Percentiles rank a stretch among this genome's conserved stretches.
phyloP scores from a whole-genome alignment of 2,329 filamentous ascomycete species.

The Colletotrichum truncatum region DNA sequence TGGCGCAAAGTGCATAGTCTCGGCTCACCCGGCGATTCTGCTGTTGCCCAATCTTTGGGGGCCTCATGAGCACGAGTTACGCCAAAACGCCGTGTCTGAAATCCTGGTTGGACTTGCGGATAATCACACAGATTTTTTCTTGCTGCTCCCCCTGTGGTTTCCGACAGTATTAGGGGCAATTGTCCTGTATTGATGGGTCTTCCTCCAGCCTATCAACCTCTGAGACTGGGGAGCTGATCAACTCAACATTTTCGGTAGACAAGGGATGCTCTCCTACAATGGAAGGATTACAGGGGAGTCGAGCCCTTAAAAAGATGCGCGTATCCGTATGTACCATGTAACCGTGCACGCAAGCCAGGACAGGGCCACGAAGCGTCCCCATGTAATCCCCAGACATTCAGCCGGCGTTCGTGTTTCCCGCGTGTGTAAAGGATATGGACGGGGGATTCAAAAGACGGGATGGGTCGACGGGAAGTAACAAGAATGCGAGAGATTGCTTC shows the following conservation, averaged over 20 bases:
- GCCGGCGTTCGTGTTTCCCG: no score
- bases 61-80: not conserved
- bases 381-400: not conserved
- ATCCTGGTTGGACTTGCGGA: no score
- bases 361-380: not conserved
- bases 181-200: not conserved
- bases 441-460: no score
- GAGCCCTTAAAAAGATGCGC: not conserved
- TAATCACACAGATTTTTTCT: not conserved
- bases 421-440: no score
- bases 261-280: slow-evolving; percentile 12
- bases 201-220: not conserved
- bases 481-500: no score
- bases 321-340: not conserved
- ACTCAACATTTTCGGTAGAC: slow-evolving; percentile 20
- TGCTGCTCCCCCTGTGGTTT: not conserved
- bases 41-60: slow-evolving; percentile 1
- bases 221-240: not conserved
- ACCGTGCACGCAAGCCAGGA: no score
- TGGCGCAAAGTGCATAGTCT: not conserved
- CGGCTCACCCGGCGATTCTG: slow-evolving; percentile 2
- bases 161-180: not conserved
- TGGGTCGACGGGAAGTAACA: no score
- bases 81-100: not conserved
- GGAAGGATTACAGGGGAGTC: not conserved